Conservation (phyloP, 805 yeast species). For the Metschnikowia noctiluminum region DNA sequence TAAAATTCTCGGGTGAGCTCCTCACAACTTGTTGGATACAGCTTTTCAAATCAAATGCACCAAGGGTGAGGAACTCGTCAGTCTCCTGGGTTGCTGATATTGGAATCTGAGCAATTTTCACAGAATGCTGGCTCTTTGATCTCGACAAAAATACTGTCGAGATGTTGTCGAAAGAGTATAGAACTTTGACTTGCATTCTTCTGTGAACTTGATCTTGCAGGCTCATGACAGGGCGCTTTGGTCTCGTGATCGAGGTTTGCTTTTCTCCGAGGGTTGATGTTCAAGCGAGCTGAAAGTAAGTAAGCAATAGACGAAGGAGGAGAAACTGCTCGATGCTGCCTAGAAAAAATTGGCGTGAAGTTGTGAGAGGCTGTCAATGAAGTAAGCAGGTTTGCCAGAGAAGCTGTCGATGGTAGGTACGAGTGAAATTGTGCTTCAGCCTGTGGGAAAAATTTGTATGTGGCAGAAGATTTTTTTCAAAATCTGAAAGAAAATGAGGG, state of each 20-base stretch:
- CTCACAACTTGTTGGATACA: conserved; percentile 38
- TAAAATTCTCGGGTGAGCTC: conserved; percentile 43
- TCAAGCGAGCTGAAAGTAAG: too few species aligned
- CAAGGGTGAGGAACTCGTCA: conserved; percentile 33
- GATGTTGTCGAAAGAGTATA: conserved; percentile 43
- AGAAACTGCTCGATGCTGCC: too few species aligned
- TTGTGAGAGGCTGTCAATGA: too few species aligned
- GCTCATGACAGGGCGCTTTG: conserved; percentile 14
- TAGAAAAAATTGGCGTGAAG: too few species aligned
- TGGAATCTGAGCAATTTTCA: conserved; percentile 39
- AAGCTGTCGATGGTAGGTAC: too few species aligned
- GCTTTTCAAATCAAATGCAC: conserved; percentile 39
- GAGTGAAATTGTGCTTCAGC: too few species aligned
- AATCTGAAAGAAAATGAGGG: background rate
- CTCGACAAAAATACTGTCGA: conserved; percentile 42
- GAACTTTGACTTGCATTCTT: conserved; percentile 44
- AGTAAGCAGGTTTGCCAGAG: too few species aligned
- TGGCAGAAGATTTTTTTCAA: background rate
- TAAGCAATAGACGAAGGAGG: too few species aligned
- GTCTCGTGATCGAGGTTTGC: too few species aligned
- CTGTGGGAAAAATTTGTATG: background rate
- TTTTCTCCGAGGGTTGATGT: too few species aligned
- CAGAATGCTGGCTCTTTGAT: conserved; percentile 31
- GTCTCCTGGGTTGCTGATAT: conserved; percentile 17
- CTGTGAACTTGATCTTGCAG: conserved; percentile 26